Percentiles rank a stretch among this genome's conserved stretches.
Evolutionary conservation across 306 rosid genomes (phyloP).

Genomic region (Cicer judaicum): DNA sequence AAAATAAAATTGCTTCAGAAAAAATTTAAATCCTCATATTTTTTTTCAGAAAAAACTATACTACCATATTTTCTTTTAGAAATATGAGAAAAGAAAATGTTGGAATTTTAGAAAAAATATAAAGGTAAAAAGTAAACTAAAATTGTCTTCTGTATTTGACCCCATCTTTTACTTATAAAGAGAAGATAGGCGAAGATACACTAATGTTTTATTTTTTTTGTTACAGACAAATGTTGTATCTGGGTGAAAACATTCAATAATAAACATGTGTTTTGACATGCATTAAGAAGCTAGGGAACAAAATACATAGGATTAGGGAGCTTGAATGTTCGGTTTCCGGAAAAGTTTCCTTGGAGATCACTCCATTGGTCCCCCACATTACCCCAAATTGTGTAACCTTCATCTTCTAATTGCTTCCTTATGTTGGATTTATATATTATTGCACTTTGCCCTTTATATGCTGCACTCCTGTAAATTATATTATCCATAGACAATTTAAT

Average conservation of each 20-base stretch:
- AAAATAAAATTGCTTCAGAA: no score
- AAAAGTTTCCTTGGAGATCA: constrained; percentile 68
- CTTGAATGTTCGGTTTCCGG: constrained; percentile 82
- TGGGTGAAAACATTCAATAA: not conserved
- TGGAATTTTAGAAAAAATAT: no score
- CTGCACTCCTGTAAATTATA: constrained; percentile 47
- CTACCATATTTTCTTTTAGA: no score
- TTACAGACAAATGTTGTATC: no score
- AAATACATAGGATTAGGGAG: constrained; percentile 95
- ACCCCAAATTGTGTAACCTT: constrained; percentile 88
- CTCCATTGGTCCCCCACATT: constrained; percentile 94
- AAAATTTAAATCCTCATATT: no score
- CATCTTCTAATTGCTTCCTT: constrained; percentile 56
- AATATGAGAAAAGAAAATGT: no score
- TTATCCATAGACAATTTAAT: not conserved
- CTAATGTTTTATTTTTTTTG: no score
- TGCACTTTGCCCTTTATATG: constrained; percentile 68
- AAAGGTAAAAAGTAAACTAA: no score
- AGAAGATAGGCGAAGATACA: no score
- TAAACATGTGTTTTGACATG: not conserved
- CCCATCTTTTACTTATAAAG: no score
- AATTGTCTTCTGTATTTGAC: no score
- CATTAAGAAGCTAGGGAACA: constrained; percentile 57
- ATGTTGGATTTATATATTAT: constrained; percentile 62
- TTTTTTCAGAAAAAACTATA: no score